Evolutionary conservation across 352 stramenopile species (phyloP), one percentile per base, ranked within the genome.

Genomic region (Globisporangium paroecandrum): DNA sequence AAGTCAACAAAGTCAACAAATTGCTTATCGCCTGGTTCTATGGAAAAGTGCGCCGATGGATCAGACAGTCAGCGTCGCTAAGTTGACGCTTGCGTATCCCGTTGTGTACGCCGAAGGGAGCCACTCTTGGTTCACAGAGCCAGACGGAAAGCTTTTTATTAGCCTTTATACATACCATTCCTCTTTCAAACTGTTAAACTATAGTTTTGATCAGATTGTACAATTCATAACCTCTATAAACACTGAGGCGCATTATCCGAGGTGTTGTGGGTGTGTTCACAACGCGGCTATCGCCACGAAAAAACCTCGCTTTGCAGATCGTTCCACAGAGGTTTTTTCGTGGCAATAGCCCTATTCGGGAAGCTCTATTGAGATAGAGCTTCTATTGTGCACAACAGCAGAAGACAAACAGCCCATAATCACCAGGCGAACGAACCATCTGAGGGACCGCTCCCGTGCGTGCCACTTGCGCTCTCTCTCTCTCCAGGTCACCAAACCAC

Each of bases 51-150:
- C 36, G 10, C 18, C 36, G 36, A 43, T 43, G 57, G n/a, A 54
- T 54, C 32, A 18, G 34, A 47, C 38, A 57, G 32, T 58, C 41
- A 51, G 5, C 13, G 3, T 7, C 18, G 6, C 10, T 10, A 51
- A 51, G 43, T 51, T 20, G 43, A 51, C 43, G 46, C 60, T 65
- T 57, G 60, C 60, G 60, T 58, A 58, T 58, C 60, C 13, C 1
- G 25, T 65, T 9, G 59, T 43, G 60, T 47, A 58, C 43, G 60
- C 60, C 43, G 60, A 65, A 65, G 59, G n/a, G 25, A 65, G 18
- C 59, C 41, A 54, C 41, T 36, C 24, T 36, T 24, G 9, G 9
- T 32, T 25, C 24, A 36, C 29, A 64, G 34, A 54, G 58, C 27
- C 41, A 27, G 58, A 49, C 32, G 55, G 20, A 15, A 46, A n/a